Evolutionary conservation across 2,329 filamentous ascomycete species (phyloP), one percentile per base, ranked within the genome.

Genomic region (Neopestalotiopsis clavispora): DNA sequence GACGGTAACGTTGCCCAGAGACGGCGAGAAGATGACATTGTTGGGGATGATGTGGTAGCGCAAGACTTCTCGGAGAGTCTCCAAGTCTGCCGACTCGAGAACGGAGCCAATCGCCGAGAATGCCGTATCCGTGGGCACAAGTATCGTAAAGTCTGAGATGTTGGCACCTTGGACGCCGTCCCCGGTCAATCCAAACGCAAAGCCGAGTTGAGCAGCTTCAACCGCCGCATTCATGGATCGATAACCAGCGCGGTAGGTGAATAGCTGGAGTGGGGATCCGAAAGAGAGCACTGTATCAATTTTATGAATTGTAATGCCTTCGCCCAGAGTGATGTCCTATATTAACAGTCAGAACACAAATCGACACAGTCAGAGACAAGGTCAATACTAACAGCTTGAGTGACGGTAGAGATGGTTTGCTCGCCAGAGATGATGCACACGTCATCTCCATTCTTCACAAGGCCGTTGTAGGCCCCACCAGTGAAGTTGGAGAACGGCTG

Each of bases 401-500:
- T 80, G 4, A 81, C 79, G 4, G 74, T 75, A 4, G 77, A 78
- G 1, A 79, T 38, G 3, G 73, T 75, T 45, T 76, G 72, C 57
- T 79, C 77, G 1, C 79, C 79, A 52, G 77, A 80, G 34, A 80
- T 68, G 23, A 81, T 69, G 68, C 74, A 76, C 3, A 80, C 78
- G 38, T 78, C 70, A 3, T 75, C 69, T 0, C 76, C 76, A 34
- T 80, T 74, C 63, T 72, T 75, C 17, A 80, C 76, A 38, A 80
- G 72, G 4, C 75, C 79, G n/a, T 80, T 78, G 68, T 80, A 79
- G 57, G 78, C 77, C 3, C 79, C 79, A 14, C 78, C 78, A 4
- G 79, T 80, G 65, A 80, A 78, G 71, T 81, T 80, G 6, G 75
- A 75, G 67, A 80, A 79, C 0, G 81, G 79, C 72, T 82, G 80